Percentiles rank a stretch among this genome's conserved stretches.
These are phyloP conservation scores for Alternaria sp. DNA, from an alignment of 2,329 filamentous ascomycete genomes.

Conservation along the genomic window DNA sequence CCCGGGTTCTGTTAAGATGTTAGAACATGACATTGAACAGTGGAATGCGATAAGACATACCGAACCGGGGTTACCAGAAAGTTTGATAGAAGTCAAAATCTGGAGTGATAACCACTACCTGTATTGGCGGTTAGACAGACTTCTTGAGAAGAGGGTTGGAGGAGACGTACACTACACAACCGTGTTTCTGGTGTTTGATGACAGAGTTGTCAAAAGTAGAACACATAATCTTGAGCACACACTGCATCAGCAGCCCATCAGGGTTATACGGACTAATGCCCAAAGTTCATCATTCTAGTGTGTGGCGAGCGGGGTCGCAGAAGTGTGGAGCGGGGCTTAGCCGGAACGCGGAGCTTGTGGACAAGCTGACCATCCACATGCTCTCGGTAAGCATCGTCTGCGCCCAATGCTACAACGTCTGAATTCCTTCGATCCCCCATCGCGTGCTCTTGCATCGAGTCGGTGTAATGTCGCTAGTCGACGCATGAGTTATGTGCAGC, in stretches of 20 bases:
- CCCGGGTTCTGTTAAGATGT: neutral
- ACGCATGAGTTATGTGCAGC: neutral
- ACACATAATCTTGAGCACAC: accelerated
- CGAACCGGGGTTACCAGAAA: slow-evolving; percentile 18
- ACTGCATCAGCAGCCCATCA: neutral
- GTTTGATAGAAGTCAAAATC: slow-evolving; percentile 12
- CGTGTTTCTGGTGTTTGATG: slow-evolving; percentile 1
- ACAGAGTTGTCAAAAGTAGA: neutral
- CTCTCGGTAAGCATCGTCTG: neutral
- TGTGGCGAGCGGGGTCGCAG: neutral
- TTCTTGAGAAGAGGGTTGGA: neutral
- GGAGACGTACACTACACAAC: slow-evolving; percentile 10
- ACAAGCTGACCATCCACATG: neutral
- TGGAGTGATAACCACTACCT: slow-evolving; percentile 20
- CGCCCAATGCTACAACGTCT: neutral
- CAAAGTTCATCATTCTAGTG: neutral
- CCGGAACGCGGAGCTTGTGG: neutral
- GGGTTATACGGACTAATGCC: neutral
- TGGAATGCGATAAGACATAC: neutral
- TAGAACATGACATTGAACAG: neutral
- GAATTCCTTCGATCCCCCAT: neutral
- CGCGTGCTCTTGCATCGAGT: neutral
- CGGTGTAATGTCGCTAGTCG: neutral
- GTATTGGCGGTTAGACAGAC: slow-evolving; percentile 5
- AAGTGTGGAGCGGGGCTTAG: neutral